Evolutionary conservation across 768 basidiomycete species (phyloP).

Genomic region (Tricholoma furcatifolium): DNA sequence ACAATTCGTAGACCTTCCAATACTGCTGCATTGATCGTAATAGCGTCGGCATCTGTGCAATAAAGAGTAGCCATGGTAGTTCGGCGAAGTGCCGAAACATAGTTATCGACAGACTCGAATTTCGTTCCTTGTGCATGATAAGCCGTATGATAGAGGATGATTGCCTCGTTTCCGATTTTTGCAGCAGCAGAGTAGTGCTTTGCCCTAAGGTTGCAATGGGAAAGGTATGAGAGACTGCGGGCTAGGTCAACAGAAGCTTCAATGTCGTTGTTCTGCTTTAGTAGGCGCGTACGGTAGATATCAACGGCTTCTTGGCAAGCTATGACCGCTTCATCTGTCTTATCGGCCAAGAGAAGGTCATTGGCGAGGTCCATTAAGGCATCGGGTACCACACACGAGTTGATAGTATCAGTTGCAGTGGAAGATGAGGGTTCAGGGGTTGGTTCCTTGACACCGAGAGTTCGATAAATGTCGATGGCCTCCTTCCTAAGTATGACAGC

Average conservation of each 20-base stretch:
- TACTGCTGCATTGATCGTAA: slow-evolving; percentile 3
- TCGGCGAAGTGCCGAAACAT: slow-evolving; percentile 4
- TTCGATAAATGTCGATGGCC: slow-evolving; percentile 13
- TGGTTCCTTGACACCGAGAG: neutral
- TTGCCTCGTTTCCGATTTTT: slow-evolving; percentile 3
- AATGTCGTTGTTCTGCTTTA: neutral
- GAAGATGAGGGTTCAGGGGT: neutral
- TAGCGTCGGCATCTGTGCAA: neutral
- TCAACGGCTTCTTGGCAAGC: slow-evolving; percentile 12
- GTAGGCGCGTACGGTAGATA: slow-evolving; percentile 4
- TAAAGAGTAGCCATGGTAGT: neutral
- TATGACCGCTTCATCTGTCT: slow-evolving; percentile 7
- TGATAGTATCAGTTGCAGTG: neutral
- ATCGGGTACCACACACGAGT: neutral
- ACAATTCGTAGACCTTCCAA: slow-evolving; percentile 4
- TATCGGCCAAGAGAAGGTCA: slow-evolving; percentile 1
- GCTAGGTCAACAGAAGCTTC: neutral
- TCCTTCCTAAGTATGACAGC: slow-evolving; percentile 10
- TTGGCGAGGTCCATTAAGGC: slow-evolving; percentile 8
- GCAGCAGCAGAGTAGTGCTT: slow-evolving; percentile 3
- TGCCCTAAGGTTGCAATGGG: slow-evolving; percentile 3
- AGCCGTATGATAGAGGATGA: slow-evolving; percentile 1
- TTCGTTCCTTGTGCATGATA: neutral
- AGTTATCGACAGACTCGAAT: neutral
- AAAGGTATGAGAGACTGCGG: slow-evolving; percentile 5